A percentile compares a stretch with the other conserved stretches of the same genome.
phyloP scores from a whole-genome alignment of 805 yeast genomes.

The Brettanomyces nanus region DNA sequence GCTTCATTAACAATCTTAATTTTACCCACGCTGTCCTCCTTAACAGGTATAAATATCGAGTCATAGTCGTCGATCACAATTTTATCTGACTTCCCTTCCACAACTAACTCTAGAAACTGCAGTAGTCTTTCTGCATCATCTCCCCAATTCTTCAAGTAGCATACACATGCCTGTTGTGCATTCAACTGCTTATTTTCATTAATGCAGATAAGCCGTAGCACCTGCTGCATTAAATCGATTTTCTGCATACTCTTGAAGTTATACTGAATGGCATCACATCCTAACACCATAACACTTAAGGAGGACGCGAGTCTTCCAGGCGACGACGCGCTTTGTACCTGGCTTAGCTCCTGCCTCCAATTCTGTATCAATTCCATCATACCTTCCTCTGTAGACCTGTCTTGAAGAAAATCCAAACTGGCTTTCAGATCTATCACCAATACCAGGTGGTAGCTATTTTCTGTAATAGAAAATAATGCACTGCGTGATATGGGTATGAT shows the following conservation, averaged over 20 bases:
- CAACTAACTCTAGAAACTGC: not conserved
- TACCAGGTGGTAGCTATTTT: too few species aligned
- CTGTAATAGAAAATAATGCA: not conserved
- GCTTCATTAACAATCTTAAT: constrained; percentile 32
- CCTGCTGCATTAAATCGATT: constrained; percentile 21
- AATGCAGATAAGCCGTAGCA: constrained; percentile 3
- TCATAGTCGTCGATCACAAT: constrained; percentile 12
- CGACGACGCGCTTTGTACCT: not conserved
- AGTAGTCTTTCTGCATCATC: not conserved
- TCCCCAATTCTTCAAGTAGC: constrained; percentile 1
- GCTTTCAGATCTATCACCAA: not conserved
- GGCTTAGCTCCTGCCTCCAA: not conserved
- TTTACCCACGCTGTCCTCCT: constrained; percentile 45
- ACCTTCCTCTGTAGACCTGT: not conserved
- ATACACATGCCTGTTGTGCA: not conserved
- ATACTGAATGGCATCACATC: constrained; percentile 9
- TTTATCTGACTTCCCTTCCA: not conserved
- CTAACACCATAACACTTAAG: not conserved
- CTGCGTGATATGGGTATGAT: not conserved
- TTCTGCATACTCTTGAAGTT: constrained; percentile 10
- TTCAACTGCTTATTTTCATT: not conserved
- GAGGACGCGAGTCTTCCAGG: not conserved
- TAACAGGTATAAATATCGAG: constrained; percentile 32
- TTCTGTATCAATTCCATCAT: not conserved
- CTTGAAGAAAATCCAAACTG: not conserved